Percentiles rank a stretch among this genome's conserved stretches.
Conservation (phyloP, 2,329 filamentous ascomycete genomes). For the Trichophyton schoenleinii region DNA sequence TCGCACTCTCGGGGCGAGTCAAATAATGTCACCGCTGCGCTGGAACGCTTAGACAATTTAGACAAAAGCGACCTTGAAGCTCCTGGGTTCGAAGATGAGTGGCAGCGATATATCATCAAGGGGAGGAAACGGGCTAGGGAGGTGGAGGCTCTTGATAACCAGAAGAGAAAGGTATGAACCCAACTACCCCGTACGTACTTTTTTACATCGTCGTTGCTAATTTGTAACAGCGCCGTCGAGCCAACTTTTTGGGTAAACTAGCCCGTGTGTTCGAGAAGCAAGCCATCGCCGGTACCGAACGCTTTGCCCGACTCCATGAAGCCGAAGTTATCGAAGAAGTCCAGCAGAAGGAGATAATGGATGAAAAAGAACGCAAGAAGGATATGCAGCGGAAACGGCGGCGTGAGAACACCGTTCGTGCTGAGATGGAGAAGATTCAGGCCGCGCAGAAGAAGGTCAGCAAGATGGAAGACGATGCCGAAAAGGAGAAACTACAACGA, state of each 20-base stretch:
- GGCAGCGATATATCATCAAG: conserved; percentile 41
- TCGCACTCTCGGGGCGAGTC: conserved; percentile 42
- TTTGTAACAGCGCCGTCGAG: conserved; percentile 42
- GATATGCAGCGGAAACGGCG: conserved; percentile 97
- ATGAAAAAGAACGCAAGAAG: conserved; percentile 98
- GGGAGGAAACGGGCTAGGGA: conserved; percentile 57
- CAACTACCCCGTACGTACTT: conserved; percentile 1
- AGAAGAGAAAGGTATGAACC: conserved; percentile 51
- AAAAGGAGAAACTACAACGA: conserved; percentile 65
- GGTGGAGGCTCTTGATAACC: conserved; percentile 49
- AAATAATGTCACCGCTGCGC: conserved; percentile 55
- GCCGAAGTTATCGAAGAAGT: conserved; percentile 74
- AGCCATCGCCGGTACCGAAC: conserved; percentile 57
- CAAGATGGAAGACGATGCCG: conserved; percentile 66
- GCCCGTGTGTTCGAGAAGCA: conserved; percentile 53
- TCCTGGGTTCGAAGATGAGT: conserved; percentile 39
- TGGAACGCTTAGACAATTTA: conserved; percentile 46
- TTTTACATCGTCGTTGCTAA: neutral
- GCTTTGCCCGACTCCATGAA: conserved; percentile 66
- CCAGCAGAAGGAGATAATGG: conserved; percentile 74
- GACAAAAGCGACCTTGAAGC: conserved; percentile 47
- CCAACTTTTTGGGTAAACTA: conserved; percentile 44
- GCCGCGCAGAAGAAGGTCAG: conserved; percentile 66
- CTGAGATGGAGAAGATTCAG: conserved; percentile 72
- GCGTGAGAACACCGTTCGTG: conserved; percentile 84